Evolutionary conservation across 495 filamentous ascomycete genomes (phyloP), one percentile per base, ranked within the genome.

Genomic region (Tuber aestivum): DNA sequence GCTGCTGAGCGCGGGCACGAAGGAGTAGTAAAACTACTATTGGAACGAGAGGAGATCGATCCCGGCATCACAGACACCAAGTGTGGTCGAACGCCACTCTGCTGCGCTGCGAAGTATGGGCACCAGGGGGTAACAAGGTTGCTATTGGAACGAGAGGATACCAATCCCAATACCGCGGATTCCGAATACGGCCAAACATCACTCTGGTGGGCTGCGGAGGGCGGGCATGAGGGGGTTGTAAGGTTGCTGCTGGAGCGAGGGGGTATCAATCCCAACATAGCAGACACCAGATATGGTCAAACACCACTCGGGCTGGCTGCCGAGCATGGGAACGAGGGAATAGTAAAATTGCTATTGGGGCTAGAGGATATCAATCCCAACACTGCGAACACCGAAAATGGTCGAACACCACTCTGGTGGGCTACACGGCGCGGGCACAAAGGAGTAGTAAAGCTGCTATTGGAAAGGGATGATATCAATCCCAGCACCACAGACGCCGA

Each of bases 401-500:
- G 80, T 32, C 81, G 80, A 44, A 86, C 82, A 12, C 83, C 86
- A 38, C 80, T 87, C 45, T 83, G 76, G 20, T 84, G 72, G 76
- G 85, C 85, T 35, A 83, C 84, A 23, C 75, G 71, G 70, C 75
- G 75, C 20, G 86, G 85, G 4, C 81, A 86, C 72, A 76, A 83
- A 40, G 82, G 70, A 16, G 76, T 87, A 72, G 86, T 78, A 16
- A 10, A 37, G 69, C n/a, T 75, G 14, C 69, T 72, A 20, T 42
- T 77, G 18, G 2, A 41, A 10, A 72, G 41, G 1, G 37, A 44
- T 27, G 75, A 74, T 40, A 48, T 77, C 14, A 21, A 77, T 20
- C 20, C 45, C 6, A 7, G 16, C 1, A 21, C 20, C 8, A 37
- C 27, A 12, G 75, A 82, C 27, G 23, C 73, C 3, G 70, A 42